These are phyloP conservation scores for Alternaria dauci DNA, from an alignment of 2,329 filamentous ascomycete species.

Conservation along the genomic window DNA sequence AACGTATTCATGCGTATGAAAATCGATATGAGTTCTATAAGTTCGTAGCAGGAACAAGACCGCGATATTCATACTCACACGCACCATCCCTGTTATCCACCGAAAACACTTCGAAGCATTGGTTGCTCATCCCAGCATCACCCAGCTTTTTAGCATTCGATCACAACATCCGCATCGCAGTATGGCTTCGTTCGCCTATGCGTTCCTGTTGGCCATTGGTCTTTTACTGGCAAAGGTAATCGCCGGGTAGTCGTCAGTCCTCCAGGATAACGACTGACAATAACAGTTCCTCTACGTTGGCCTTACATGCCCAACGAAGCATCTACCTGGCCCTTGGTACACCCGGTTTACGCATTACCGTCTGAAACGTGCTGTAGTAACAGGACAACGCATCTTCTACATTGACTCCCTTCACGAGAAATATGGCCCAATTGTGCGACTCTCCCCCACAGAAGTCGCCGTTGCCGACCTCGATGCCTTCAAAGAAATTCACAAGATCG, in stretches of 20 bases:
- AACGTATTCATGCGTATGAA: not conserved
- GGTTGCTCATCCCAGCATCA: too few relatives aligned
- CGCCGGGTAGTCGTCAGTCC: not conserved
- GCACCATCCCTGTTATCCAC: not conserved
- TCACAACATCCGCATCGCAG: not conserved
- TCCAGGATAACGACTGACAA: not conserved
- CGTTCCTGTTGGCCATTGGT: not conserved
- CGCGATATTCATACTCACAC: too few relatives aligned
- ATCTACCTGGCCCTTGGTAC: constrained; percentile 43
- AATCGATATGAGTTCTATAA: not conserved
- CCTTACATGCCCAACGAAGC: constrained; percentile 39
- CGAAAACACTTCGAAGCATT: too few relatives aligned
- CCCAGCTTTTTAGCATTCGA: too few relatives aligned
- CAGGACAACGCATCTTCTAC: constrained; percentile 51
- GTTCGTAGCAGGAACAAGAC: too few relatives aligned
- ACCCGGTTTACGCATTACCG: constrained; percentile 46
- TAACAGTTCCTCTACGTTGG: constrained; percentile 30
- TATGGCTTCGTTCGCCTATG: not conserved
- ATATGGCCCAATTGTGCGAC: constrained; percentile 44
- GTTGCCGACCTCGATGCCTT: constrained; percentile 42
- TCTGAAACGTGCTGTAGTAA: constrained; percentile 50
- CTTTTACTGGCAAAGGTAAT: constrained; percentile 9
- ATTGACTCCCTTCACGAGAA: constrained; percentile 50
- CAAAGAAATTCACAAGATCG: constrained; percentile 42
- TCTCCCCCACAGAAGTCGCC: constrained; percentile 43